A percentile compares a stretch with the other conserved stretches of the same genome.
These are phyloP conservation scores for Pichia terricola DNA, from an alignment of 1,139 yeast genomes.

Conservation along the genomic window DNA sequence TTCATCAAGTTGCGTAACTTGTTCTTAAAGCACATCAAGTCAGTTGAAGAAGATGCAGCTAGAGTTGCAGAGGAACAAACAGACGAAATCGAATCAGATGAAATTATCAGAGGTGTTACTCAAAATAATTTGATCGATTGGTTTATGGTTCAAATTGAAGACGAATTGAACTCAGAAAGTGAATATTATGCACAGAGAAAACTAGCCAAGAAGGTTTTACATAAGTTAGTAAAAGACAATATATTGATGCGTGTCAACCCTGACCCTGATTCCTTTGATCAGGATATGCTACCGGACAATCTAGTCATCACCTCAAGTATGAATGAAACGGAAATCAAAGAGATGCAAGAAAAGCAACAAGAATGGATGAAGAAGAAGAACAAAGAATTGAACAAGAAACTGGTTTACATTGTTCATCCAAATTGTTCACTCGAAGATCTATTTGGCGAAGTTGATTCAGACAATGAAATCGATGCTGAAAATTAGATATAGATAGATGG, in stretches of 20 bases:
- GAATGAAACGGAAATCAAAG: conserved; percentile 23
- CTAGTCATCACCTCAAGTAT: conserved; percentile 16
- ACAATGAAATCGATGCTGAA: conserved; percentile 5
- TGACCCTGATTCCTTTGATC: conserved; percentile 34
- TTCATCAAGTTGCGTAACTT: conserved; percentile 78
- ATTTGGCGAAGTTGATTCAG: conserved; percentile 20
- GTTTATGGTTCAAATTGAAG: conserved; percentile 73
- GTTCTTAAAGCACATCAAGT: conserved; percentile 58
- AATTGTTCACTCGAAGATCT: conserved; percentile 69
- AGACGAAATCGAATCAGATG: conserved; percentile 32
- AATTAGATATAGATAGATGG: too few relatives aligned
- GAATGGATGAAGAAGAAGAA: conserved; percentile 18
- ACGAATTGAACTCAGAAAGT: conserved; percentile 57
- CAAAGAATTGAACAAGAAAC: conserved; percentile 25
- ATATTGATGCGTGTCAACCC: conserved; percentile 77
- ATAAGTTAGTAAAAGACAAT: conserved; percentile 76
- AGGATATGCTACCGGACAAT: conserved; percentile 17
- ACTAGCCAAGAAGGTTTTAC: conserved; percentile 71
- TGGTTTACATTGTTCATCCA: conserved; percentile 77
- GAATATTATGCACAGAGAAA: conserved; percentile 65
- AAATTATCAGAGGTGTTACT: conserved; percentile 42
- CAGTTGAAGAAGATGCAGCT: conserved; percentile 36
- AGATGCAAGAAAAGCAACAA: conserved; percentile 20
- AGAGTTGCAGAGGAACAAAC: conserved; percentile 12
- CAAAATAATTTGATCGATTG: conserved; percentile 66